These are phyloP conservation scores for Leccinum broughii DNA, from an alignment of 768 basidiomycete species.

Conservation along the genomic window DNA sequence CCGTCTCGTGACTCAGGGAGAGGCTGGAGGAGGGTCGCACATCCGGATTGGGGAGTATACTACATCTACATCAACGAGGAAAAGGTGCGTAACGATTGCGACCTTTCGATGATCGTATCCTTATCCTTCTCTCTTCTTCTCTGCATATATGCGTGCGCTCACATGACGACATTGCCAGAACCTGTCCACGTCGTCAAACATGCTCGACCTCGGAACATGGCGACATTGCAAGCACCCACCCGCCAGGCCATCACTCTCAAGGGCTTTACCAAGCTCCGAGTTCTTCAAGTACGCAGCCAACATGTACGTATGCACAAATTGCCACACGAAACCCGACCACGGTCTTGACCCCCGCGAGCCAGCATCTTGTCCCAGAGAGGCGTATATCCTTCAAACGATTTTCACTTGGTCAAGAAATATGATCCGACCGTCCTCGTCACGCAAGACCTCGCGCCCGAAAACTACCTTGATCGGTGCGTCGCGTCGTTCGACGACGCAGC, in stretches of 20 bases:
- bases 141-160: too few species aligned
- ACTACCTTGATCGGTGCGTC: constrained; percentile 77
- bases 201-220: constrained; percentile 28
- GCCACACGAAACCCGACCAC: not conserved
- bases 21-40: too few species aligned
- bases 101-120: too few species aligned
- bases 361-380: constrained; percentile 97
- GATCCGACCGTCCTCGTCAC: constrained; percentile 95
- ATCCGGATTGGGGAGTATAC: too few species aligned
- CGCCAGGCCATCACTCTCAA: constrained; percentile 91
- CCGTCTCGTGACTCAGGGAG: too few species aligned
- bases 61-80: too few species aligned
- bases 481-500: not conserved
- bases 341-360: not conserved
- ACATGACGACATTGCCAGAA: too few species aligned
- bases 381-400: constrained; percentile 97
- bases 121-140: too few species aligned
- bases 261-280: constrained; percentile 86
- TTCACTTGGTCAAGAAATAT: constrained; percentile 99
- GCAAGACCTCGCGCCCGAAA: constrained; percentile 89
- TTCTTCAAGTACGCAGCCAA: constrained; percentile 99
- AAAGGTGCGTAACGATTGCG: too few species aligned
- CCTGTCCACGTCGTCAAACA: too few species aligned
- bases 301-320: constrained; percentile 56
- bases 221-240: constrained; percentile 46